phyloP scores from a whole-genome alignment of 208 protist genomes.

The Histomonas meleagridis region DNA sequence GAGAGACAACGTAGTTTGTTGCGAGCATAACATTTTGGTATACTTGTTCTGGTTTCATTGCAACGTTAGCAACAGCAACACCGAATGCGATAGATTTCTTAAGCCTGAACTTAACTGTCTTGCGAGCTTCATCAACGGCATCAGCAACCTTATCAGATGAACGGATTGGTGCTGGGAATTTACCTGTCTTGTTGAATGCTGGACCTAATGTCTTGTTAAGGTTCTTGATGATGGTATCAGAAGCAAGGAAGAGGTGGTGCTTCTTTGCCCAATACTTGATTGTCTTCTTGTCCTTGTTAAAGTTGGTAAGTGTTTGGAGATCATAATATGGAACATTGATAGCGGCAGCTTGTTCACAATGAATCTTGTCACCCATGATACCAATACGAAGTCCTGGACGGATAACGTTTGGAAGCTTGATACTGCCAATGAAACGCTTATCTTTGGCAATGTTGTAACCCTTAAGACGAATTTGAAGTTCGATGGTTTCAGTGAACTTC shows the following conservation, averaged over 20 bases:
- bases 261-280: no score
- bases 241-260: no score
- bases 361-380: constrained; percentile 81
- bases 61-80: background rate
- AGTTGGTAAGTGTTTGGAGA: background rate
- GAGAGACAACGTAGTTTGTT: constrained; percentile 21
- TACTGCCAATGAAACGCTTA: constrained; percentile 93
- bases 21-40: constrained; percentile 4
- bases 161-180: constrained; percentile 21
- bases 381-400: constrained; percentile 65
- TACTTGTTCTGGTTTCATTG: background rate
- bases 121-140: background rate
- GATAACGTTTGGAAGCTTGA: constrained; percentile 77
- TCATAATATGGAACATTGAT: constrained; percentile 38
- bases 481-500: constrained; percentile 90
- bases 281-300: background rate
- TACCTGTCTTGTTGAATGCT: no score
- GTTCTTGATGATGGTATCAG: background rate
- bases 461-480: constrained; percentile 97
- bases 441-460: constrained; percentile 96
- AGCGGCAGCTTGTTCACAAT: constrained; percentile 79
- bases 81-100: constrained; percentile 28
- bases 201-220: background rate
- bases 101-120: background rate
- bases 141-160: background rate